phyloP scores from a whole-genome alignment of 1,139 yeast species.

The Diutina neorugosa region DNA sequence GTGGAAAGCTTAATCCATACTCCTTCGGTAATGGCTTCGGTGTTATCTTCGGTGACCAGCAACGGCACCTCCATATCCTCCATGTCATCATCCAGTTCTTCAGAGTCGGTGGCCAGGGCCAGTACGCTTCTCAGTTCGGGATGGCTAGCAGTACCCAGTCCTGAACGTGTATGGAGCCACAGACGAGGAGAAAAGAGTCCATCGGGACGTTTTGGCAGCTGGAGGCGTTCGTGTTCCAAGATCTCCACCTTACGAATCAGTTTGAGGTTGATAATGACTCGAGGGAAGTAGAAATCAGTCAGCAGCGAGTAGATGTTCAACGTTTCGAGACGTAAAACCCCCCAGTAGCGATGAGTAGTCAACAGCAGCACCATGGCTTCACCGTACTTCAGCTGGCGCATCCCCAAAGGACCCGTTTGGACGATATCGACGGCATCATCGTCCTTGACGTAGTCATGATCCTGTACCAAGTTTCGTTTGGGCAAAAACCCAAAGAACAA shows the following conservation, averaged over 20 bases:
- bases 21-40: slow-evolving; percentile 9
- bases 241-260: slow-evolving; percentile 1
- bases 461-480: slow-evolving; percentile 15
- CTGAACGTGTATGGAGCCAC: background rate
- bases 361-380: slow-evolving; percentile 26
- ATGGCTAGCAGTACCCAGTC: background rate
- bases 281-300: slow-evolving; percentile 75
- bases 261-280: slow-evolving; percentile 53
- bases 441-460: slow-evolving; percentile 11
- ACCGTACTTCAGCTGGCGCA: slow-evolving; percentile 34
- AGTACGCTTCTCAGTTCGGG: background rate
- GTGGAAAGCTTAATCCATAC: slow-evolving; percentile 49
- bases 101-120: background rate
- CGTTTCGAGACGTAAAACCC: slow-evolving; percentile 57
- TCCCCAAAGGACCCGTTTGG: slow-evolving; percentile 37
- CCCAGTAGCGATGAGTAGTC: slow-evolving; percentile 49
- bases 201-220: background rate
- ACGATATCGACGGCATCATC: slow-evolving; percentile 20
- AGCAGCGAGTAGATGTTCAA: slow-evolving; percentile 59
- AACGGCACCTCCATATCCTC: background rate
- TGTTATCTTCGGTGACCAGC: background rate
- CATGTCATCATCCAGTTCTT: background rate
- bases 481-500: slow-evolving; percentile 82
- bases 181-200: background rate
- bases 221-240: background rate